Evolutionary conservation across 306 rosid genomes (phyloP), one percentile per base, ranked within the genome.

Genomic region (Macrotyloma uniflorum): DNA sequence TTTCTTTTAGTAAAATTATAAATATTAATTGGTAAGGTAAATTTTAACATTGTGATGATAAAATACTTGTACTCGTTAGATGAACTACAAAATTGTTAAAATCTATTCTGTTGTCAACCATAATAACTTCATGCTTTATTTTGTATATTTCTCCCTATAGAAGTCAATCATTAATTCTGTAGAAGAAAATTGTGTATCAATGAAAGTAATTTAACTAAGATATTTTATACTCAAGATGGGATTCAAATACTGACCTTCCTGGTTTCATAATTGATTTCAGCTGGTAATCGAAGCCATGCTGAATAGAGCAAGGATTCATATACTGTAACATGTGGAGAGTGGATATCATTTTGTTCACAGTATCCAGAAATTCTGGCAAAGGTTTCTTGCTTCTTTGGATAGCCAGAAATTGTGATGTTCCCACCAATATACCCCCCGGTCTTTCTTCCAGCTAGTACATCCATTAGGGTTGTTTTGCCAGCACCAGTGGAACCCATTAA

Each of bases 401-500:
- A 89, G 13, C 98, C 97, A 7, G 97, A 93, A 75, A 93, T 75
- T 77, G 64, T 85, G 79, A 93, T 78, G 70, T 47, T 79, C 36
- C 98, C 98, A 3, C 88, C 90, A 57, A 91, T 82, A 78, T 89
- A 91, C 28, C 98, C 98, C 0, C 94, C 87, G 2, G 91, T 91
- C 81, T 93, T 93, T 86, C 94, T 85, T 19, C 98, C 97, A 7
- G 94, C 93, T 18, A 93, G 77, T 20, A 93, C 98, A 85, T 93
- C 98, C 96, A 93, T 88, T 59, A 93, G 35, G 49, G 98, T 93
- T 36, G 97, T 93, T 83, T 93, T 93, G 12, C 97, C 97, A 69
- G 97, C 98, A 58, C 98, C 97, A 66, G 90, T 93, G 15, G 82
- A 86, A 53, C 97, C 97, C 98, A 93, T 91, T 5, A 93, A 80